Evolutionary conservation across 768 basidiomycete genomes (phyloP), one percentile per base, ranked within the genome.

Genomic region (Podaxis sp.): DNA sequence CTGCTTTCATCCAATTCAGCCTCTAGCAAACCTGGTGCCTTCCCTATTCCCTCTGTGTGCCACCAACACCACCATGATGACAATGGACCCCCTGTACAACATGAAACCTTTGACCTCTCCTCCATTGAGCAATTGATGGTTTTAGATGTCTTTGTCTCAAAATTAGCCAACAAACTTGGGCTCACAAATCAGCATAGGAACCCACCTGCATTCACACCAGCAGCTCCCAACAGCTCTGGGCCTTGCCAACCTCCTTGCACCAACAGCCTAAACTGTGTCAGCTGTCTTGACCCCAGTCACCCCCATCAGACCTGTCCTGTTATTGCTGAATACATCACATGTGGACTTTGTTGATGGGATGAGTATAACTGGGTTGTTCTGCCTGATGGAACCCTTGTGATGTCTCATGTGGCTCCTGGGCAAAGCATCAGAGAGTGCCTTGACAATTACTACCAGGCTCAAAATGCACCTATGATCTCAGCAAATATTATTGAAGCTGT

Each of bases 401-500:
- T 28, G 11, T 26, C 22, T 5, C 10, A n/a, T 20, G 2, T 52
- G 13, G 55, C 50, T 0, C 26, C 52, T 0, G 56, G 63, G 10
- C 24, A 24, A n/a, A 53, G 52, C 24, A 53, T 64, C 12, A 53
- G 30, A 10, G 64, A 63, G 56, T 26, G 40, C 5, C 4, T 65
- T 30, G 60, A 67, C 49, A 67, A 65, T n/a, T 67, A 64, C 64
- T 17, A 54, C 7, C 50, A 37, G n/a, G 41, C 41, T 2, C 52
- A 46, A 46, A 33, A 13, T 8, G 4, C 15, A 36, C 36, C 40
- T 11, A 49, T 46, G 4, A 55, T 66, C 0, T 41, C 63, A 2
- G 41, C 57, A 4, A 59, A 67, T 22, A 28, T 64, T 0, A 17
- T 64, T 6, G 66, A 56, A 40, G 40, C 40, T 2, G 10, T 41